phyloP scores from a whole-genome alignment of 148 eudicot genomes.

The Camellia lanceoleosa region DNA sequence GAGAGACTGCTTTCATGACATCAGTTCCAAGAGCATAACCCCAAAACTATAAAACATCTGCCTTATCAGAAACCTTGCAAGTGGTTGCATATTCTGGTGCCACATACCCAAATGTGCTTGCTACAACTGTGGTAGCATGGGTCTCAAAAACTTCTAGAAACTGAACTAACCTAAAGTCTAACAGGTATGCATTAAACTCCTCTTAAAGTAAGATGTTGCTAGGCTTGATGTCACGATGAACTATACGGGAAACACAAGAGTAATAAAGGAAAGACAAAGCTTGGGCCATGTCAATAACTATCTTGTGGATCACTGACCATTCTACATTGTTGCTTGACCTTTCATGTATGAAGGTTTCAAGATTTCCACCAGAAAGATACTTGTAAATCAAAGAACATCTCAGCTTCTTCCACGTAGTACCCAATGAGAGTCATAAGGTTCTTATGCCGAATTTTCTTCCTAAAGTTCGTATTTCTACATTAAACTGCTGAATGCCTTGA shows the following conservation, averaged over 20 bases:
- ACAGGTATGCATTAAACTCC: conserved; percentile 62
- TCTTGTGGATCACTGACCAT: conserved; percentile 54
- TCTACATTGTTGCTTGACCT: conserved; percentile 35
- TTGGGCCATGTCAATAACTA: conserved; percentile 54
- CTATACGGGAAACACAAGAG: conserved; percentile 58
- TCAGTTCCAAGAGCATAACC: conserved; percentile 53
- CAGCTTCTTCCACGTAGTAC: conserved; percentile 54
- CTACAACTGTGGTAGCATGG: conserved; percentile 70
- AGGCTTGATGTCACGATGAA: conserved; percentile 64
- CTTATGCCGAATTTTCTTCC: conserved; percentile 53
- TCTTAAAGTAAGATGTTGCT: conserved; percentile 65
- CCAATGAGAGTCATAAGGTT: conserved; percentile 64
- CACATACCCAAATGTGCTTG: conserved; percentile 67
- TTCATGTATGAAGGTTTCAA: conserved; percentile 52
- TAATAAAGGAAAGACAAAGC: conserved; percentile 60
- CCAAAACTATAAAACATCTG: conserved; percentile 68
- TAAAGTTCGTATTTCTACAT: conserved; percentile 59
- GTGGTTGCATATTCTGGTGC: conserved; percentile 71
- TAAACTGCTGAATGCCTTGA: conserved; percentile 65
- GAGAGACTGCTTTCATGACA: conserved; percentile 56
- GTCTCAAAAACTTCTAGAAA: conserved; percentile 60
- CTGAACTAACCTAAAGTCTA: conserved; percentile 62
- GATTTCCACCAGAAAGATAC: conserved; percentile 64
- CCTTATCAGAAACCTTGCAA: conserved; percentile 64
- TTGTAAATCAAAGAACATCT: conserved; percentile 71